phyloP scores from a whole-genome alignment of 305 asterid species.

The Striga hermonthica region DNA sequence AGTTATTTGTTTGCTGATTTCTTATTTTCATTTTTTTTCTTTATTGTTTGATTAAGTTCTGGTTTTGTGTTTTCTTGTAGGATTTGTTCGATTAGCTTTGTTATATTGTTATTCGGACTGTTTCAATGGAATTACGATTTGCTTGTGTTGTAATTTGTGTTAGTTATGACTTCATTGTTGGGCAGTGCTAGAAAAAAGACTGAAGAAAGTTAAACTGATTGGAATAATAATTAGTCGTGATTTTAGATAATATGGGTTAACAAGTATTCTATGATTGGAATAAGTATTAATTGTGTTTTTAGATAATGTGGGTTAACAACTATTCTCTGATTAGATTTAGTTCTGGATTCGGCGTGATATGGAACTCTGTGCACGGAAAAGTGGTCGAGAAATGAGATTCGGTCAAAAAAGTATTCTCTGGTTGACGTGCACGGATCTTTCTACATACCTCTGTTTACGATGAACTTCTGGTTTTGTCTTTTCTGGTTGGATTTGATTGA shows the following conservation, averaged over 20 bases:
- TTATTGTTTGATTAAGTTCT: background rate
- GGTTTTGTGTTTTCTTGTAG: background rate
- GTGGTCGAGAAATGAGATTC: background rate
- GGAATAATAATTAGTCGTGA: background rate
- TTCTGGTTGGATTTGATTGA: conserved; percentile 20
- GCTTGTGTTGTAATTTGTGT: background rate
- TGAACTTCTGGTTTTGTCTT: conserved; percentile 9
- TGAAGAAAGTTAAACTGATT: background rate
- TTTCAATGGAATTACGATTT: background rate
- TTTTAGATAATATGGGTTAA: too few relatives aligned
- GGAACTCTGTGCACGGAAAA: background rate
- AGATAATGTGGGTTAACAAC: too few relatives aligned
- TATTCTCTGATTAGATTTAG: too few relatives aligned
- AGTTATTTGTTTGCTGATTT: background rate
- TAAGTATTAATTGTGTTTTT: too few relatives aligned
- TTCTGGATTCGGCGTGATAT: too few relatives aligned
- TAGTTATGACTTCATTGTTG: conserved; percentile 6
- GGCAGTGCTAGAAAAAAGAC: background rate
- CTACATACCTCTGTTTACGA: background rate
- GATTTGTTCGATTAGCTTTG: conserved; percentile 22
- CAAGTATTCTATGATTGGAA: too few relatives aligned
- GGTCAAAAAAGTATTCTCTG: background rate
- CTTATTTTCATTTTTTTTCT: background rate
- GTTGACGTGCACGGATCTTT: background rate
- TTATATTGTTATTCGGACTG: background rate